Base-by-base conservation (phyloP, 352 stramenopile species). In the Phytophthora nicotianae region DNA sequence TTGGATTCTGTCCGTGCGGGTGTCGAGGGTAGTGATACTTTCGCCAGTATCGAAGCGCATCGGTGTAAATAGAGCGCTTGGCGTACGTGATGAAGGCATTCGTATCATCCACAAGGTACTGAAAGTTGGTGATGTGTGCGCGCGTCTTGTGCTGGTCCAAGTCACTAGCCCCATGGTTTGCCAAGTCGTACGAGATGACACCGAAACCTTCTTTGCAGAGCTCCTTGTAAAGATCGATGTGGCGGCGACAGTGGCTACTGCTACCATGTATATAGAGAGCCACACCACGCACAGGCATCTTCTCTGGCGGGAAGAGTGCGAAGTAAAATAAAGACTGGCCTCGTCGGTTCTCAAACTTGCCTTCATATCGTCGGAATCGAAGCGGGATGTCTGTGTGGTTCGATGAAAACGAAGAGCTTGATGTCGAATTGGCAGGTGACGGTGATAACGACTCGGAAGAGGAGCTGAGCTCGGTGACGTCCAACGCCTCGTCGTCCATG, bases 151-250 rank as follows among this genome's bases (percentile, higher is more conserved):
- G 52, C 19, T 53, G 23, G 46, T 76, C 65, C n/a, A 65, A 50
- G 37, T 81, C 77, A 41, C 77, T 86, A 20, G 71, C 56, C n/a
- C 77, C 77, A 56, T 84, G 77, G 27, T 75, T 78, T 6, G 72
- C 47, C 59, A 79, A 38, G 50, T 86, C 77, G 58, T 83, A 83
- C 17, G 77, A 64, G 45, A 83, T 59, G 16, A 83, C 70, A 19
- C 69, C 77, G 7, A 81, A 83, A 23, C 73, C 72, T 53, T 69
- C 46, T 38, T 72, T 66, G 35, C 75, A 77, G 5, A 84, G 55
- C 52, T 67, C 62, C 45, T 82, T 73, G 50, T 83, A 83, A 27
- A 79, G 47, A 37, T 73, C 55, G n/a, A 73, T 65, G 42, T 81
- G 76, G 13, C 77, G 59, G 9, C 74, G 72, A 16, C 72, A 77